Percentiles rank a stretch among this genome's conserved stretches.
phyloP scores from a whole-genome alignment of 2,329 filamentous ascomycete species.

The Diaporthe sp. region DNA sequence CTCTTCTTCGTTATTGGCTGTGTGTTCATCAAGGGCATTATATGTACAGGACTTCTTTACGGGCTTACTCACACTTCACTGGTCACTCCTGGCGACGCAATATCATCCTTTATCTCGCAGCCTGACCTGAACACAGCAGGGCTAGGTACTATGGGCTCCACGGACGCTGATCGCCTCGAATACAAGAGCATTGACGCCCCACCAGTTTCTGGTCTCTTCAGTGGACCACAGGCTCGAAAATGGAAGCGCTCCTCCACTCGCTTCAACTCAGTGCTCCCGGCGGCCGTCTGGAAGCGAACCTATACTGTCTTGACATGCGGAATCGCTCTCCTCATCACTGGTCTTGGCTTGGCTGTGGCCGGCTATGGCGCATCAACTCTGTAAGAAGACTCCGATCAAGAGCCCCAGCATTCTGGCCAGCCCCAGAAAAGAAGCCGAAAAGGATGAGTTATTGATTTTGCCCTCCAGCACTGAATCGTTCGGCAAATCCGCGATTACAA shows the following conservation, averaged over 20 bases:
- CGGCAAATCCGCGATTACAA: no score
- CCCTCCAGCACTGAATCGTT: no score
- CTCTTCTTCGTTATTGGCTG: background rate
- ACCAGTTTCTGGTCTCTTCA: no score
- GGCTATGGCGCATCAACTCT: background rate
- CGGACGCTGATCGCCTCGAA: background rate
- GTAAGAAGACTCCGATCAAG: background rate
- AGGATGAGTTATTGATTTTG: no score
- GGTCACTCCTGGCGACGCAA: background rate
- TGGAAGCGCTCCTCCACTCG: background rate
- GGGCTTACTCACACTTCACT: background rate
- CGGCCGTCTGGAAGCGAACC: background rate
- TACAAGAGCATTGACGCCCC: background rate
- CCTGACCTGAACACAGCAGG: background rate
- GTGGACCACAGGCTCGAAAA: no score
- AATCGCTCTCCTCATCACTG: background rate
- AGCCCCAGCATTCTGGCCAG: no score
- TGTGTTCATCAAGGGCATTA: background rate
- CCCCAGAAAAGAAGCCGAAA: no score
- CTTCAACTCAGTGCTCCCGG: background rate
- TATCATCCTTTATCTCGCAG: background rate
- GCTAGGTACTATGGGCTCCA: background rate
- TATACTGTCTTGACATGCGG: background rate
- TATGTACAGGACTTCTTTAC: background rate
- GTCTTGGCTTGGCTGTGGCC: background rate